Conservation (phyloP, 371 early-diverging fungal genomes). For the Actinomucor elegans region DNA sequence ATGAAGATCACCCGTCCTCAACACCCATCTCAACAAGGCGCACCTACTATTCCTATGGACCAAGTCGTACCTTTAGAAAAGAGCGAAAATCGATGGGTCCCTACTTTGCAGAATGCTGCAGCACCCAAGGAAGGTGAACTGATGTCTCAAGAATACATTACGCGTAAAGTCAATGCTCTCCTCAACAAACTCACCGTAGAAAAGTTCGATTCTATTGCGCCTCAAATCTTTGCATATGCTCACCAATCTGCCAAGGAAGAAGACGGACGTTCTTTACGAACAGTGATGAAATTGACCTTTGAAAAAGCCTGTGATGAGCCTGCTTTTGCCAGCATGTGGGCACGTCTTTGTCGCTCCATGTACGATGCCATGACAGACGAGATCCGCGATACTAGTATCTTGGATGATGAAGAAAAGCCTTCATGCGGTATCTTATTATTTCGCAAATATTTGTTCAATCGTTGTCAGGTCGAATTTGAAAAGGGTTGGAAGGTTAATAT, state of each 20-base stretch:
- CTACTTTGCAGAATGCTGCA: conserved; percentile 31
- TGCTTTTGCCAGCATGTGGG: conserved; percentile 88
- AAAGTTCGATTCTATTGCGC: conserved; percentile 84
- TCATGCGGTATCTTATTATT: conserved; percentile 73
- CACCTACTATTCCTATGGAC: conserved; percentile 58
- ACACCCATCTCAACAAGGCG: conserved; percentile 38
- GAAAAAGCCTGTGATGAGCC: conserved; percentile 96
- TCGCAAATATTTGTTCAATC: conserved; percentile 86
- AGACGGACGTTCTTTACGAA: conserved; percentile 71
- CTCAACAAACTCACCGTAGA: conserved; percentile 95
- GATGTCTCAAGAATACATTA: conserved; percentile 59
- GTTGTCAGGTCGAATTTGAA: conserved; percentile 92
- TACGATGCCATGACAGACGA: conserved; percentile 60
- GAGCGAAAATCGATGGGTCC: conserved; percentile 85
- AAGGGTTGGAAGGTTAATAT: conserved; percentile 74
- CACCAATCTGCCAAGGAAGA: conserved; percentile 65
- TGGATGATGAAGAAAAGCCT: conserved; percentile 49
- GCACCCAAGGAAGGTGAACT: conserved; percentile 40
- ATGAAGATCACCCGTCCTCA: conserved; percentile 35
- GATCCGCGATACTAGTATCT: conserved; percentile 50
- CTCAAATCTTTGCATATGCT: conserved; percentile 79
- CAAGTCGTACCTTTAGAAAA: conserved; percentile 75
- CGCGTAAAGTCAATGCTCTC: conserved; percentile 81
- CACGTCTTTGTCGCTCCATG: conserved; percentile 76
- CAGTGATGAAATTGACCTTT: conserved; percentile 83